These are phyloP conservation scores for Syncephalastrum racemosum DNA, from an alignment of 371 early-diverging fungal genomes.

Conservation along the genomic window DNA sequence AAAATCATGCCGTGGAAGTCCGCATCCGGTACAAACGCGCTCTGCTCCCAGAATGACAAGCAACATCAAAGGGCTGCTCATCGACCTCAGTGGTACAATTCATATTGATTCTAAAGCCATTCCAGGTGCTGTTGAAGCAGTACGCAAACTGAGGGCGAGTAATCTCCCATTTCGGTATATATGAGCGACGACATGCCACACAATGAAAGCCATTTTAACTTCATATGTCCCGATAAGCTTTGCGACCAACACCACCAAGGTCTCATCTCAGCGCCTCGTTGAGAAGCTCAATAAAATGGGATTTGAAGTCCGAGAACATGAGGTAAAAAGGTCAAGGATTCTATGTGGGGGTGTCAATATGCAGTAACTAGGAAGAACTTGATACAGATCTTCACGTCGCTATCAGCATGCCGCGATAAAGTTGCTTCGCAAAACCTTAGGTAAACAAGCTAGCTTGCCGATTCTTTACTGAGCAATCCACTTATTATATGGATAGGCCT, in stretches of 20 bases:
- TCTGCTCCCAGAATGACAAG: conserved; percentile 1
- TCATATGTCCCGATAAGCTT: conserved; percentile 38
- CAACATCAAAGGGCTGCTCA: conserved; percentile 57
- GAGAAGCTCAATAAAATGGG: conserved; percentile 60
- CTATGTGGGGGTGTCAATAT: not conserved
- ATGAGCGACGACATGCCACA: conserved; percentile 11
- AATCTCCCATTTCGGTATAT: conserved; percentile 55
- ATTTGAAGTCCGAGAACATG: conserved; percentile 62
- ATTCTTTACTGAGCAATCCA: not conserved
- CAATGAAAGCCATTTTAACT: not conserved
- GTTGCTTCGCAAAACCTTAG: conserved; percentile 48
- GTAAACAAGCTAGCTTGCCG: conserved; percentile 16
- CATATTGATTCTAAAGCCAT: conserved; percentile 74
- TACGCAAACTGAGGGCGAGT: conserved; percentile 58
- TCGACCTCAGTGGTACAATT: conserved; percentile 81
- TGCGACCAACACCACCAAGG: conserved; percentile 86
- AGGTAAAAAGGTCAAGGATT: conserved; percentile 35
- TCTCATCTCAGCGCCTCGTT: conserved; percentile 56
- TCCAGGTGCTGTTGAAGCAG: conserved; percentile 68
- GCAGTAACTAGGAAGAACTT: not conserved
- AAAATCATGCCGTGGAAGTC: not conserved
- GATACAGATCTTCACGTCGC: conserved; percentile 72
- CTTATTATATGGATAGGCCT: conserved; percentile 48
- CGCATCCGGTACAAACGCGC: not conserved
- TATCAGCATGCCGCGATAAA: conserved; percentile 70